Evolutionary conservation across 2,329 filamentous ascomycete species (phyloP), one percentile per base, ranked within the genome.

Genomic region (Trichophyton benhamiae): DNA sequence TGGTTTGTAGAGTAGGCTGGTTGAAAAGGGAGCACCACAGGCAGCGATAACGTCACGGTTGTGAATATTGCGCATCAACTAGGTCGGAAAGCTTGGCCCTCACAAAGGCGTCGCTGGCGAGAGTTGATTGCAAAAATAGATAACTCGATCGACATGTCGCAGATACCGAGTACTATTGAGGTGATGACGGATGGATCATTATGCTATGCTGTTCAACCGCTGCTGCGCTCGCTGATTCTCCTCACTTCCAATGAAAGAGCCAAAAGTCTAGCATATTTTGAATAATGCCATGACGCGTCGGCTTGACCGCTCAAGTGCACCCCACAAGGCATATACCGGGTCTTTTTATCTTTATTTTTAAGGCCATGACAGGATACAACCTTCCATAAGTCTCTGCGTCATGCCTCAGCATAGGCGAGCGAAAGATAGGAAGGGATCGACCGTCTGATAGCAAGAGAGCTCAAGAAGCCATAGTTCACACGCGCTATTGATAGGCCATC

Each of bases 351-450:
- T 44, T n/a, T n/a, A 44, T n/a, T 72, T 65, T 60, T 65, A 65
- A 65, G 65, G 60, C 68, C 72, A 77, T 78, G 77, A 81, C 77
- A 73, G 76, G 65, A 69, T 83, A 87, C 83, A 70, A 87, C 83
- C 83, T 60, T 60, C 25, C 30, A 81, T 69, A 49, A 61, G 61
- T 60, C 65, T 67, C 70, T 67, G 67, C 69, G 67, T 64, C 65
- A 66, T 65, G 68, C 70, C 71, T 70, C 63, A 65, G 36, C 64
- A 62, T 62, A 62, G 63, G 65, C 66, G 65, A 68, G 71, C 68
- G 66, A 67, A 68, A 69, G 68, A 63, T 15, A 55, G 13, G 41
- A 44, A 55, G 22, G 58, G 60, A 60, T 60, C 55, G 67, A 73
- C 73, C 72, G 72, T 72, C 69, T 61, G 64, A 59, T 66, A 71